Percentiles rank a stretch among this genome's conserved stretches.
These are phyloP conservation scores for Floccularia luteovirens DNA, from an alignment of 768 basidiomycete genomes.

Conservation along the genomic window DNA sequence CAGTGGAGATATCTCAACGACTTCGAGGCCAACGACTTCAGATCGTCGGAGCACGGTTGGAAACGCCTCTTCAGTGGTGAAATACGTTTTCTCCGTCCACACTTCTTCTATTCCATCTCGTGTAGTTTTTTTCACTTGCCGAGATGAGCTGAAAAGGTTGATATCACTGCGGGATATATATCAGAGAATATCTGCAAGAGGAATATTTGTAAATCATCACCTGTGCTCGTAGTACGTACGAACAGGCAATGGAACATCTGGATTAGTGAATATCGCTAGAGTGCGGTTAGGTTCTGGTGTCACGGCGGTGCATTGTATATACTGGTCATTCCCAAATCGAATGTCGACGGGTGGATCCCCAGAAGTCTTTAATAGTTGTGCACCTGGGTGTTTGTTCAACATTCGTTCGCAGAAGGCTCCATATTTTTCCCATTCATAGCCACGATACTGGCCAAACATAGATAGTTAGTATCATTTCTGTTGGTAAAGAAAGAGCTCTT, in stretches of 20 bases:
- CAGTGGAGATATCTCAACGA: constrained; percentile 78
- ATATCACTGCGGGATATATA: constrained; percentile 48
- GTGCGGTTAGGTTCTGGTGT: constrained; percentile 77
- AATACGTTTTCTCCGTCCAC: constrained; percentile 88
- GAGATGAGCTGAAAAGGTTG: constrained; percentile 72
- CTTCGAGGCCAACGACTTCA: constrained; percentile 66
- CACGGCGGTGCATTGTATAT: constrained; percentile 85
- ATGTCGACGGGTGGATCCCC: constrained; percentile 79
- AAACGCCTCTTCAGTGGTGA: constrained; percentile 81
- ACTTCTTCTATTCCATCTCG: constrained; percentile 64
- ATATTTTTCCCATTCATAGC: constrained; percentile 92
- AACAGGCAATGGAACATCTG: constrained; percentile 74
- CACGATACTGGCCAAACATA: constrained; percentile 61
- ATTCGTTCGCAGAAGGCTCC: constrained; percentile 86
- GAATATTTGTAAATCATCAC: constrained; percentile 21
- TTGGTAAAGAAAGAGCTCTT: constrained; percentile 15
- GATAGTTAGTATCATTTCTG: constrained; percentile 1
- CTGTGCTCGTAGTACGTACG: constrained; percentile 85
- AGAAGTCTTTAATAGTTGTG: constrained; percentile 65
- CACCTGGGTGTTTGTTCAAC: constrained; percentile 84
- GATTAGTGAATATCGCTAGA: constrained; percentile 74
- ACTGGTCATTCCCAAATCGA: constrained; percentile 71
- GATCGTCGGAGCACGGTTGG: constrained; percentile 89
- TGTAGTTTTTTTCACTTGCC: constrained; percentile 56
- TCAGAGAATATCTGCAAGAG: neutral